phyloP scores from a whole-genome alignment of 2,329 filamentous ascomycete genomes.

The Neofusicoccum laricinum region DNA sequence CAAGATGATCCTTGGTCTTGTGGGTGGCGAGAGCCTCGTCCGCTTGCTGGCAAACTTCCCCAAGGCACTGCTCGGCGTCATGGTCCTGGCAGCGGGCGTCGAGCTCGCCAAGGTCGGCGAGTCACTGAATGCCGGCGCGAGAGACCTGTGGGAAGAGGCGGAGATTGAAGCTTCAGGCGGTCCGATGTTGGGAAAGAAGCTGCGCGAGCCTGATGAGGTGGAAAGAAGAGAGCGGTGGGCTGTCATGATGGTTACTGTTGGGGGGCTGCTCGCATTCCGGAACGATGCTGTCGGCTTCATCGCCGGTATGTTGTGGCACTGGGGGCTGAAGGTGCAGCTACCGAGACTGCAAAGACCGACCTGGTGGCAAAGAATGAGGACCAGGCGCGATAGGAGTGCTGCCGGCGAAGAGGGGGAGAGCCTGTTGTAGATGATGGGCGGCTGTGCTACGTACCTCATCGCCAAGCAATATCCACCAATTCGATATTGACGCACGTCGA shows the following conservation, averaged over 20 bases:
- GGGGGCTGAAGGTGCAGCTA: slow-evolving; percentile 50
- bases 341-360: not conserved
- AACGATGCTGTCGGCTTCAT: slow-evolving; percentile 88
- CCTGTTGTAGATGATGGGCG: not conserved
- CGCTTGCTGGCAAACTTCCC: slow-evolving; percentile 71
- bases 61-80: slow-evolving; percentile 72
- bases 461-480: too few species aligned
- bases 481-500: too few species aligned
- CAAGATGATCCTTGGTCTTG: slow-evolving; percentile 69
- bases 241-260: slow-evolving; percentile 86
- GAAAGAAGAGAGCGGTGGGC: slow-evolving; percentile 77
- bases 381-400: not conserved
- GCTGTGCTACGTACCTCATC: too few species aligned
- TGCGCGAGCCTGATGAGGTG: slow-evolving; percentile 58
- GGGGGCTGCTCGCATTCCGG: slow-evolving; percentile 76
- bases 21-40: slow-evolving; percentile 73
- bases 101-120: slow-evolving; percentile 85
- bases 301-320: slow-evolving; percentile 77
- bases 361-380: slow-evolving; percentile 3
- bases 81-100: slow-evolving; percentile 85
- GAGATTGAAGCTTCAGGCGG: slow-evolving; percentile 23
- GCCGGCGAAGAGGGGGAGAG: slow-evolving; percentile 1
- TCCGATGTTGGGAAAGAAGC: slow-evolving; percentile 35
- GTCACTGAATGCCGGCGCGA: slow-evolving; percentile 73
- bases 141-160: slow-evolving; percentile 50